Base-by-base conservation (phyloP, 2,329 filamentous ascomycete genomes). In the Thelonectria rubi region DNA sequence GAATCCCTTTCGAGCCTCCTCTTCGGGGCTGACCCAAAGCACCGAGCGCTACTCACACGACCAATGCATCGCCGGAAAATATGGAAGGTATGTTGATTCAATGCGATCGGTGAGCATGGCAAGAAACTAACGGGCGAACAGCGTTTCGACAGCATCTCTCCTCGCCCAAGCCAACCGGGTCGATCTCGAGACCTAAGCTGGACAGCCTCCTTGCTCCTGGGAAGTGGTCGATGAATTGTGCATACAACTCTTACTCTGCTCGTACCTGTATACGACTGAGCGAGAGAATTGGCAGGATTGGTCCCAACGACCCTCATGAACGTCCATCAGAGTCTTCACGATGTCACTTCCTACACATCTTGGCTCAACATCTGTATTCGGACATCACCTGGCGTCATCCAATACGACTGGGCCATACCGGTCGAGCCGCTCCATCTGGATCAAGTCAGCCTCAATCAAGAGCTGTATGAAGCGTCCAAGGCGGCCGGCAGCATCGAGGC, bases 281-380 rank as follows among this genome's bases (percentile, higher is more conserved):
- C 69, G 1, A 59, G 54, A 17, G 55, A 69, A 14, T 55, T 62
- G 15, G 15, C 45, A n/a, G 40, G n/a, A 3, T 62, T 58, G 32
- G n/a, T 55, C 12, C 42, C 63, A 8, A 18, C 59, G n/a, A 55
- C 60, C 15, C 24, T 59, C 21, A 9, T n/a, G 3, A 42, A 60
- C 40, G 17, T 74, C 5, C 57, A 71, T 30, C 71, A 75, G 42
- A 43, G 54, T 11, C 55, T 78, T 21, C 75, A 77, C 46, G 57
- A 71, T 7, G 56, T 75, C 20, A 63, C 75, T 49, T 68, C 75
- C 0, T 68, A 73, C 18, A 72, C 75, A 0, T 74, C 68, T 2
- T 76, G 73, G 73, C 47, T 76, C 26, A 70, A 66, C n/a, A 60
- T 76, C 8, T 67, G 66, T 6, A 68, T 68, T 17, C 71, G 71